Evolutionary conservation across 768 basidiomycete genomes (phyloP).

Genomic region (Phaffia tasmanica): DNA sequence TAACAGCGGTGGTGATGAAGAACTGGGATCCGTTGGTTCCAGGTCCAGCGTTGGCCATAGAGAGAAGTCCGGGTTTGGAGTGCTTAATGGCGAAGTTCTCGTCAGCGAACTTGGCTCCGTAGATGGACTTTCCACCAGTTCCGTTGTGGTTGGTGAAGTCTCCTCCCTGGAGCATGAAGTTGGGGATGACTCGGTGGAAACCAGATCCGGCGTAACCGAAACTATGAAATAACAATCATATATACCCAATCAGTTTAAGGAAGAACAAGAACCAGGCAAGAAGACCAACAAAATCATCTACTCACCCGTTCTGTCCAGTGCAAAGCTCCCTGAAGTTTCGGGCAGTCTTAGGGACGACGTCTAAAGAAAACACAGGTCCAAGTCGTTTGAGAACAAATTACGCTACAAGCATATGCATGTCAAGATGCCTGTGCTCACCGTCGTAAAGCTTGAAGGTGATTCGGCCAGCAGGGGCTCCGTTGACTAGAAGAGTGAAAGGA

Average conservation of each 20-base stretch:
- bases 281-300: no score
- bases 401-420: no score
- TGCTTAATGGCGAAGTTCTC: conserved; percentile 38
- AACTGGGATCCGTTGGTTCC: conserved; percentile 48
- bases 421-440: no score
- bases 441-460: conserved; percentile 13
- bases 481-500: conserved; percentile 1
- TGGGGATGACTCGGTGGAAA: conserved; percentile 25
- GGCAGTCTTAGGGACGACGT: conserved; percentile 26
- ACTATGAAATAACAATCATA: conserved; percentile 33
- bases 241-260: neutral
- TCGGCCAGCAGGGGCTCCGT: conserved; percentile 3
- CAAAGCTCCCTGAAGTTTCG: conserved; percentile 28
- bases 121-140: conserved; percentile 35
- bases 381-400: no score
- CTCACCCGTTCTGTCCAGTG: conserved; percentile 27
- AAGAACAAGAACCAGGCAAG: no score
- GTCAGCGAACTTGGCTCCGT: conserved; percentile 26
- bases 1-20: conserved; percentile 37
- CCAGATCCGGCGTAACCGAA: conserved; percentile 26
- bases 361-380: neutral
- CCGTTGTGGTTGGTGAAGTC: conserved; percentile 23
- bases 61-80: conserved; percentile 40
- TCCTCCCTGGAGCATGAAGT: conserved; percentile 11
- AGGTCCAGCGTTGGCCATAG: conserved; percentile 56